A percentile compares a stretch with the other conserved stretches of the same genome.
phyloP scores from a whole-genome alignment of 2,329 filamentous ascomycete species.

The Trichoderma endophyticum region DNA sequence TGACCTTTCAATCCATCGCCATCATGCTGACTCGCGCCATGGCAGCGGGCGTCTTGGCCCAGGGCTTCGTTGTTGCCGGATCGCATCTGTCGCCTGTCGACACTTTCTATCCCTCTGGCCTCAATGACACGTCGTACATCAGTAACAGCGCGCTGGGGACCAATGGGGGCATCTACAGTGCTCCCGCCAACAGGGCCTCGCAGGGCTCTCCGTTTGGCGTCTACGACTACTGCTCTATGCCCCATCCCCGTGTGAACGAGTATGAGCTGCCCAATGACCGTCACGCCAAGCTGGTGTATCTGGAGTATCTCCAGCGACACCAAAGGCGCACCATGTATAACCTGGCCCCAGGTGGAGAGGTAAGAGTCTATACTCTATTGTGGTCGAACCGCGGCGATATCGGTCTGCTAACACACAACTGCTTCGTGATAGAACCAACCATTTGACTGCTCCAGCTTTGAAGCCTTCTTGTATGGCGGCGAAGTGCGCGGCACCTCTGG shows the following conservation, averaged over 20 bases:
- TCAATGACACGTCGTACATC: slow-evolving; percentile 13
- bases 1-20: background rate
- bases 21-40: slow-evolving; percentile 1
- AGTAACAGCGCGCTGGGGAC: slow-evolving; percentile 6
- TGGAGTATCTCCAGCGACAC: slow-evolving; percentile 14
- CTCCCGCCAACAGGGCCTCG: background rate
- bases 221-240: slow-evolving; percentile 16
- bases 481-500: background rate
- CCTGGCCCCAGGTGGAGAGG: slow-evolving; percentile 9
- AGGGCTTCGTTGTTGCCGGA: background rate
- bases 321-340: slow-evolving; percentile 16
- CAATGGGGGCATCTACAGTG: slow-evolving; percentile 7
- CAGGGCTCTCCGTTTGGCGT: slow-evolving; percentile 10
- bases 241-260: background rate
- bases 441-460: slow-evolving; percentile 14
- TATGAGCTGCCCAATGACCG: slow-evolving; percentile 11
- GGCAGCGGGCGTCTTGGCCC: background rate
- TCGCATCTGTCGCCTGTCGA: slow-evolving; percentile 5
- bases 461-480: background rate
- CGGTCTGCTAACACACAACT: background rate
- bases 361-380: background rate
- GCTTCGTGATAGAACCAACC: background rate
- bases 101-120: slow-evolving; percentile 1
- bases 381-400: no score
- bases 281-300: slow-evolving; percentile 10